Evolutionary conservation across 2,329 filamentous ascomycete species (phyloP).

Genomic region (Cladophialophora yegresii): DNA sequence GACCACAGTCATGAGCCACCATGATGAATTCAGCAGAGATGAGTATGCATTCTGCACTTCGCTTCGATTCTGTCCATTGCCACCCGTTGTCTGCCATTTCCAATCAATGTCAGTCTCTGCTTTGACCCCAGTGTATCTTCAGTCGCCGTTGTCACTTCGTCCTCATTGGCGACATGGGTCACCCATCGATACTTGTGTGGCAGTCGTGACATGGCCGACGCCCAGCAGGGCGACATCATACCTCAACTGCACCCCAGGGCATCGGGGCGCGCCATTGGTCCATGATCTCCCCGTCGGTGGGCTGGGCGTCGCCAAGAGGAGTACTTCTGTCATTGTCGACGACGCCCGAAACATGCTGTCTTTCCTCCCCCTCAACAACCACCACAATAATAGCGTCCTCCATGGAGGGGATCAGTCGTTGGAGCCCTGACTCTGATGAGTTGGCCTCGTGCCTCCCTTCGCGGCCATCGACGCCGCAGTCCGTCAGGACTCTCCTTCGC

Average conservation of each 20-base stretch:
- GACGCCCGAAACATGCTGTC: neutral
- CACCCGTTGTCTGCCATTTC: neutral
- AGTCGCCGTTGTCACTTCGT: neutral
- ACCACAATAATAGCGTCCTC: conserved; percentile 11
- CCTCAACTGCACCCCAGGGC: neutral
- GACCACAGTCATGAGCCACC: conserved; percentile 25
- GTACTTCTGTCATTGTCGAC: neutral
- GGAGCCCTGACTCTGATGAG: conserved; percentile 12
- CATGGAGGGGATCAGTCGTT: conserved; percentile 13
- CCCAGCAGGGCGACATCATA: conserved; percentile 16
- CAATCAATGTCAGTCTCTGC: neutral
- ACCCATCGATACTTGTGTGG: neutral
- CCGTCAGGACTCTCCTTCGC: conserved; percentile 15
- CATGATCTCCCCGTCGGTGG: conserved; percentile 7
- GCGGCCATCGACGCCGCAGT: conserved; percentile 23
- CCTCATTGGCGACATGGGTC: neutral
- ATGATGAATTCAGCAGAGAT: conserved; percentile 28
- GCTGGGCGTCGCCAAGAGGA: conserved; percentile 9
- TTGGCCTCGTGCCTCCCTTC: conserved; percentile 11
- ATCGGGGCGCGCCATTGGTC: conserved; percentile 25
- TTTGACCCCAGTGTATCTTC: neutral
- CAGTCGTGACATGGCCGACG: neutral
- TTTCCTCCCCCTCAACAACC: neutral
- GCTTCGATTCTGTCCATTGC: neutral
- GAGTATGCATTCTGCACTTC: neutral